phyloP scores from a whole-genome alignment of 768 basidiomycete species.

The Chiua virens region DNA sequence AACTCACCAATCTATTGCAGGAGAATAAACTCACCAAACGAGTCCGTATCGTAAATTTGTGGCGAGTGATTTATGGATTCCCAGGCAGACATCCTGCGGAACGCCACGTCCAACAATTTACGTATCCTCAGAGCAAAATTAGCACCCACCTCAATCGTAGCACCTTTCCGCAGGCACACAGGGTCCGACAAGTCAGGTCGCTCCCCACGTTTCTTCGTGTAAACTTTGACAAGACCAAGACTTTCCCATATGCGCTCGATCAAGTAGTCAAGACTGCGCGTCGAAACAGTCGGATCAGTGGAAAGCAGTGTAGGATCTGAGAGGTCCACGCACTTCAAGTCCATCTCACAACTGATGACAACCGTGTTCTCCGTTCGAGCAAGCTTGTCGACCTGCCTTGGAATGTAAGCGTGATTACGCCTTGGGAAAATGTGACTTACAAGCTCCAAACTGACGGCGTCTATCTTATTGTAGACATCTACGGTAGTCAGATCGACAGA shows the following conservation, averaged over 20 bases:
- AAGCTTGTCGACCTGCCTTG: conserved; percentile 65
- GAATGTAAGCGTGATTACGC: not conserved
- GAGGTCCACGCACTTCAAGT: conserved; percentile 64
- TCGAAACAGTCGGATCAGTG: conserved; percentile 6
- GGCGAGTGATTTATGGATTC: conserved; percentile 87
- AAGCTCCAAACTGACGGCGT: conserved; percentile 80
- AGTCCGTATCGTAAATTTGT: conserved; percentile 93
- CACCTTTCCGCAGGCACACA: conserved; percentile 85
- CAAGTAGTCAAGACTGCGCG: conserved; percentile 62
- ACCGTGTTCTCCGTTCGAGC: conserved; percentile 80
- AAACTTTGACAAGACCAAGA: conserved; percentile 83
- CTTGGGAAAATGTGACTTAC: conserved; percentile 10
- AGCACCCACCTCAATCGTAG: conserved; percentile 77
- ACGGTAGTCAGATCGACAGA: not conserved
- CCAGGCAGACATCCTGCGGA: conserved; percentile 80
- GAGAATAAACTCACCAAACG: conserved; percentile 66
- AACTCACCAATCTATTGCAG: not conserved
- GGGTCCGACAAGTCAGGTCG: conserved; percentile 92
- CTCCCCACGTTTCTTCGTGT: conserved; percentile 96
- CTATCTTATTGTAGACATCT: conserved; percentile 98
- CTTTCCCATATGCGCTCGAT: conserved; percentile 80
- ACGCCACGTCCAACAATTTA: not conserved
- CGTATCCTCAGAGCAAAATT: not conserved
- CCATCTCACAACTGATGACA: conserved; percentile 97
- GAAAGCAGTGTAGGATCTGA: not conserved